A percentile compares a stretch with the other conserved stretches of the same genome.
Evolutionary conservation across 176 grass and related monocot genomes (phyloP).

Genomic region (Aegilops tauschii): DNA sequence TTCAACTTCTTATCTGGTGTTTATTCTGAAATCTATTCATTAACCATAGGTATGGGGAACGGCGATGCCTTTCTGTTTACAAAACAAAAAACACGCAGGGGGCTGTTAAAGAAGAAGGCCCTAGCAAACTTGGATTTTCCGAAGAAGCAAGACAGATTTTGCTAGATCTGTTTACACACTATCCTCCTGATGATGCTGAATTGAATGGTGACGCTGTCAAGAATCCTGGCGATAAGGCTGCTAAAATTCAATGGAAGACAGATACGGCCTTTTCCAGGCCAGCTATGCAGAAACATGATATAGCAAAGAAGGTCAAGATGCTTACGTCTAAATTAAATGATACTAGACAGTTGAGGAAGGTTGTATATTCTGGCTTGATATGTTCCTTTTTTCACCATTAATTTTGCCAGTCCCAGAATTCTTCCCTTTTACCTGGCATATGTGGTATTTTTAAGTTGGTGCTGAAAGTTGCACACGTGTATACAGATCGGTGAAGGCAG

Average conservation of each 20-base stretch:
- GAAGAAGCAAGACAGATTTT: slow-evolving; percentile 70
- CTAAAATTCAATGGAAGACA: slow-evolving; percentile 44
- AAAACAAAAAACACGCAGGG: slow-evolving; percentile 50
- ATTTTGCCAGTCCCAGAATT: background rate
- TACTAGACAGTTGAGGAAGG: slow-evolving; percentile 71
- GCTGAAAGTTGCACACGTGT: slow-evolving; percentile 37
- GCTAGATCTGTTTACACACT: slow-evolving; percentile 71
- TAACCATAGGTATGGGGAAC: slow-evolving; percentile 37
- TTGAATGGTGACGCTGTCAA: slow-evolving; percentile 44
- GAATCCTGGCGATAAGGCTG: slow-evolving; percentile 41
- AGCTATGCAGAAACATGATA: slow-evolving; percentile 51
- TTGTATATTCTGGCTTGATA: slow-evolving; percentile 41
- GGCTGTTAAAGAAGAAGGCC: slow-evolving; percentile 32
- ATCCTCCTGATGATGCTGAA: slow-evolving; percentile 76
- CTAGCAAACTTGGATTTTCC: slow-evolving; percentile 59
- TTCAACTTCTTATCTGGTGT: slow-evolving; percentile 2
- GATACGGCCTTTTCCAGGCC: slow-evolving; percentile 75
- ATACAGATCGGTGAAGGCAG: slow-evolving; percentile 68
- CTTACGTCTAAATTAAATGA: slow-evolving; percentile 60
- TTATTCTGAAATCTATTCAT: slow-evolving; percentile 30
- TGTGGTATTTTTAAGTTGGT: slow-evolving; percentile 16
- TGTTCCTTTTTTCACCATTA: slow-evolving; percentile 9
- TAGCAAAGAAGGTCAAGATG: slow-evolving; percentile 66
- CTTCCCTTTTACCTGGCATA: slow-evolving; percentile 4
- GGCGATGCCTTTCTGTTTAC: slow-evolving; percentile 65